Evolutionary conservation across 345 rosid genomes (phyloP).

Genomic region (Carallia brachiata): DNA sequence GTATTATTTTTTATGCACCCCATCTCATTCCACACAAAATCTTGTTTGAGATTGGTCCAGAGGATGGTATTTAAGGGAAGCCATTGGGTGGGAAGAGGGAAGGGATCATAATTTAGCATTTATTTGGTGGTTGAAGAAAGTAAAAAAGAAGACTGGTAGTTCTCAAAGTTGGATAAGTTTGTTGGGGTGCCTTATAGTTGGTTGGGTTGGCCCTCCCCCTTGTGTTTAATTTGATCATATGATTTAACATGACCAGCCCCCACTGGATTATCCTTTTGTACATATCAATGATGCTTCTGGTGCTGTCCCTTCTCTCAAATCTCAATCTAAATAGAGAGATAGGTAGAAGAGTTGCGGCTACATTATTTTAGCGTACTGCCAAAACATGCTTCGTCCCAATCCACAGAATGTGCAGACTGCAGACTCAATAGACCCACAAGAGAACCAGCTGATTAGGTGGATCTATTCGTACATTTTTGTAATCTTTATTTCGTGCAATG

Average conservation of each 20-base stretch:
- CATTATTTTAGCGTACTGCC: too few relatives aligned
- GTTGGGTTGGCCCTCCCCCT: slow-evolving; percentile 21
- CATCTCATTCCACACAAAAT: slow-evolving; percentile 5
- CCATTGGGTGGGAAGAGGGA: too few relatives aligned
- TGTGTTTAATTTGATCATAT: neutral
- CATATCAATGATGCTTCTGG: neutral
- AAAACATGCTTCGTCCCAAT: too few relatives aligned
- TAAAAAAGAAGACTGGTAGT: slow-evolving; percentile 30
- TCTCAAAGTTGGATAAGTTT: slow-evolving; percentile 18
- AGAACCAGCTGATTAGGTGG: too few relatives aligned
- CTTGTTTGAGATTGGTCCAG: neutral
- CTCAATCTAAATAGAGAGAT: too few relatives aligned
- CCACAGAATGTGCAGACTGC: too few relatives aligned
- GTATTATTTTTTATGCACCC: neutral
- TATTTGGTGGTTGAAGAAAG: slow-evolving; percentile 13
- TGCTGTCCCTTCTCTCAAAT: too few relatives aligned
- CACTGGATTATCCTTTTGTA: neutral
- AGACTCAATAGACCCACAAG: too few relatives aligned
- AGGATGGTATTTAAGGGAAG: neutral
- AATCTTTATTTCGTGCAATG: too few relatives aligned
- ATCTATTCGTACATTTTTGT: too few relatives aligned
- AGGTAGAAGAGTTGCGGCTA: too few relatives aligned
- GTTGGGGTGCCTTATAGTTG: slow-evolving; percentile 17
- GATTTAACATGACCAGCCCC: neutral
- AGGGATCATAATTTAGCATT: neutral